phyloP scores from a whole-genome alignment of 2,329 filamentous ascomycete species.

The Zymoseptoria brevis region DNA sequence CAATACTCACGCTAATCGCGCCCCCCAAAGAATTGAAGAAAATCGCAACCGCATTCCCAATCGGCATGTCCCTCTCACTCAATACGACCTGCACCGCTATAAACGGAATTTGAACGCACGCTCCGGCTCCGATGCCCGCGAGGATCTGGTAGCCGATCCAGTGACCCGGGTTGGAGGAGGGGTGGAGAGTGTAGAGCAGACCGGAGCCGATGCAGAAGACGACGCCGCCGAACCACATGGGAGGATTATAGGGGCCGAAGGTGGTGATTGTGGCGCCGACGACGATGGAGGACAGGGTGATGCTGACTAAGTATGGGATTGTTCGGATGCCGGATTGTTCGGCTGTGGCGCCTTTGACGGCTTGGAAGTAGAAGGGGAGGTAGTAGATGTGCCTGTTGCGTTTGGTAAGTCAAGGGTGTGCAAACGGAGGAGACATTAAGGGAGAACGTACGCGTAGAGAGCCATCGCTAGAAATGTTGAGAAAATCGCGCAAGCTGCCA shows the following conservation, averaged over 20 bases:
- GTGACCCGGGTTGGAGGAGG: conserved; percentile 33
- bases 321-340: conserved; percentile 20
- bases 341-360: conserved; percentile 20
- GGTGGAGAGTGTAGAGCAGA: conserved; percentile 29
- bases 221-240: conserved; percentile 8
- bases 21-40: conserved; percentile 60
- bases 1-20: conserved; percentile 56
- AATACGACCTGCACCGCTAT: conserved; percentile 34
- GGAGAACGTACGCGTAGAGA: conserved; percentile 26
- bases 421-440: background rate
- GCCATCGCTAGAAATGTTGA: conserved; percentile 32
- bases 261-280: conserved; percentile 16
- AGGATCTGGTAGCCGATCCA: conserved; percentile 51
- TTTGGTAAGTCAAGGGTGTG: background rate
- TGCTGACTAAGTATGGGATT: conserved; percentile 13
- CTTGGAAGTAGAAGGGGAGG: conserved; percentile 27
- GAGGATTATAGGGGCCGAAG: conserved; percentile 20
- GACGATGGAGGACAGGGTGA: conserved; percentile 14
- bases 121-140: conserved; percentile 41
- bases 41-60: conserved; percentile 32
- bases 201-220: conserved; percentile 21
- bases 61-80: conserved; percentile 30
- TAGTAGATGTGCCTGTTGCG: conserved; percentile 18
- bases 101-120: conserved; percentile 44
- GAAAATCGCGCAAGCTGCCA: conserved; percentile 28